These are phyloP conservation scores for Choiromyces venosus DNA, from an alignment of 495 filamentous ascomycete species.

Conservation along the genomic window DNA sequence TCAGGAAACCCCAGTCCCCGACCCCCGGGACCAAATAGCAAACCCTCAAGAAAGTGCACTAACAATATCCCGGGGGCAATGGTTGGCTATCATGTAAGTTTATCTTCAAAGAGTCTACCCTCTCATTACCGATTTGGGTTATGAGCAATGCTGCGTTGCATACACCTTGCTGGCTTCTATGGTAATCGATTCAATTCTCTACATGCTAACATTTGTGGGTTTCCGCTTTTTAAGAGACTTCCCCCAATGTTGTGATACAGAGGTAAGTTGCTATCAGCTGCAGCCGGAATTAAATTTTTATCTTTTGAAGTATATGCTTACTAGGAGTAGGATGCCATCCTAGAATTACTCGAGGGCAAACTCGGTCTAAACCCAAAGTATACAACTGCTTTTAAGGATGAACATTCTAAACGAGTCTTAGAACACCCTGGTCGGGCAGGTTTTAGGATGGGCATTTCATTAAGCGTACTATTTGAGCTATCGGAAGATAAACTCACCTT, in stretches of 20 bases:
- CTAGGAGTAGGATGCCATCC: not conserved
- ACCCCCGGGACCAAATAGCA: not conserved
- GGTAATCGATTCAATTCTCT: not conserved
- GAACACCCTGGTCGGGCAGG: not conserved
- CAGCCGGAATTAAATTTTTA: not conserved
- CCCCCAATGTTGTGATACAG: not conserved
- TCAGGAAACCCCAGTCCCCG: too few species aligned
- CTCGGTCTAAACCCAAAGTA: not conserved
- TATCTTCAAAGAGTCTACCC: not conserved
- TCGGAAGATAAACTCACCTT: too few species aligned
- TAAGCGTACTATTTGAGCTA: not conserved
- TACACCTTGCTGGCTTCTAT: not conserved
- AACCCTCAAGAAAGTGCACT: not conserved
- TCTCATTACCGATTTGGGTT: not conserved
- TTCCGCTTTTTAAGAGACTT: not conserved
- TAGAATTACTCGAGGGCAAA: not conserved
- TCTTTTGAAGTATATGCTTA: not conserved
- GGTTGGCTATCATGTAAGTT: not conserved
- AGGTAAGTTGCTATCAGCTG: not conserved
- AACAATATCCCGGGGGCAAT: not conserved
- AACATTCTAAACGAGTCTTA: not conserved
- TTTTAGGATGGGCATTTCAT: not conserved
- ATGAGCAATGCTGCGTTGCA: not conserved
- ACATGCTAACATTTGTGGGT: not conserved
- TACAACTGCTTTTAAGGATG: not conserved